Evolutionary conservation across 768 basidiomycete genomes (phyloP).

Genomic region (Punctularia strigosozonata): DNA sequence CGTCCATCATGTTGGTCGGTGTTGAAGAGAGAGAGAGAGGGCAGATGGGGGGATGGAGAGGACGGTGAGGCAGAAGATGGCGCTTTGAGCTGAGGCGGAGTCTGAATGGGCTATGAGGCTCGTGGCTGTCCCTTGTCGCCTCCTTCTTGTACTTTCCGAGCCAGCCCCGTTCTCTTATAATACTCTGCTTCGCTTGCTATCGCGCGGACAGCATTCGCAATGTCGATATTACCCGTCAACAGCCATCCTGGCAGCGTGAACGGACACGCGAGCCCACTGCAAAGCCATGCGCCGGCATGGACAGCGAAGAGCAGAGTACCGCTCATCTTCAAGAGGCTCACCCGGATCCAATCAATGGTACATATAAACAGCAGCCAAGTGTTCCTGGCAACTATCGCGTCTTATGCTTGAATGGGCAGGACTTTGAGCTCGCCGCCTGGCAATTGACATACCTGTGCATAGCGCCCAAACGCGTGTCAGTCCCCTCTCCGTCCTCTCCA

Average conservation of each 20-base stretch:
- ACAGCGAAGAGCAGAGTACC: constrained; percentile 64
- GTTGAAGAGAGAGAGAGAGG: not conserved
- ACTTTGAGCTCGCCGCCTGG: constrained; percentile 96
- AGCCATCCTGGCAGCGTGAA: too few species aligned
- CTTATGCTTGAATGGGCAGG: constrained; percentile 50
- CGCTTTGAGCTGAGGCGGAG: too few species aligned
- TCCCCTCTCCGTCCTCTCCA: constrained; percentile 1
- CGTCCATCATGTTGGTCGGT: not conserved
- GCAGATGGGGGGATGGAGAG: not conserved
- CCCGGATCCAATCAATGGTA: constrained; percentile 84
- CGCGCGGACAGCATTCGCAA: too few species aligned
- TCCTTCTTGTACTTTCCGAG: too few species aligned
- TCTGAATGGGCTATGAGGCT: too few species aligned
- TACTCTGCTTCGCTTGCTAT: too few species aligned
- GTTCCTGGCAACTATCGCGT: constrained; percentile 1
- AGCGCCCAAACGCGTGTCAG: constrained; percentile 84
- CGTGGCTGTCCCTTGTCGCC: too few species aligned
- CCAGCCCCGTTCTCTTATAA: too few species aligned
- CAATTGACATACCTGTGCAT: constrained; percentile 90
- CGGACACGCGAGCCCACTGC: too few species aligned
- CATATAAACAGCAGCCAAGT: constrained; percentile 1
- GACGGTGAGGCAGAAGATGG: not conserved
- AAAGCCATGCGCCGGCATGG: too few species aligned
- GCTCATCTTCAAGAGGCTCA: constrained; percentile 67
- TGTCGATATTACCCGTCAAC: too few species aligned